Evolutionary conservation across 164 flowering plant genomes (phyloP).

Genomic region (Piper betle): DNA sequence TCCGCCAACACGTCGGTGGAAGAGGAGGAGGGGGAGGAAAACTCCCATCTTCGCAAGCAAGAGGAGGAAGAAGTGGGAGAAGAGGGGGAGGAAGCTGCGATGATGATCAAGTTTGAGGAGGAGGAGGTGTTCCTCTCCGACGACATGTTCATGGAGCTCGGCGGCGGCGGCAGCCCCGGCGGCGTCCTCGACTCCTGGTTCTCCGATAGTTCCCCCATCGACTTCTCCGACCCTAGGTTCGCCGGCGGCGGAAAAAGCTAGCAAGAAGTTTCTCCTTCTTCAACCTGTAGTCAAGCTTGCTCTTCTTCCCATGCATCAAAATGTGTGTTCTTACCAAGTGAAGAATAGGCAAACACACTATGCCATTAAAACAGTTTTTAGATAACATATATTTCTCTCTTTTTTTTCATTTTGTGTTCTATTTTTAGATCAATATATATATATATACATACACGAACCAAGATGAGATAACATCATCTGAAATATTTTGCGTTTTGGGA

Average conservation of each 20-base stretch:
- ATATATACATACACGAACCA: too few species aligned
- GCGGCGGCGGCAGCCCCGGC: slow-evolving; percentile 13
- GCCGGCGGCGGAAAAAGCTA: slow-evolving; percentile 22
- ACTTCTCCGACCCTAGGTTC: slow-evolving; percentile 31
- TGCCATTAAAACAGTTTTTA: too few species aligned
- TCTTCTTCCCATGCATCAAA: too few species aligned
- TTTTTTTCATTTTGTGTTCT: too few species aligned
- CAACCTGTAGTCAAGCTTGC: too few species aligned
- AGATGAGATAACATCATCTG: too few species aligned
- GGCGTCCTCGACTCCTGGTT: slow-evolving; percentile 25
- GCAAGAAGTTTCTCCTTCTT: not conserved
- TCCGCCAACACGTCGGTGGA: slow-evolving; percentile 8
- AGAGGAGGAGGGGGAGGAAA: not conserved
- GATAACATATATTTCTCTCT: too few species aligned
- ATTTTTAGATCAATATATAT: too few species aligned
- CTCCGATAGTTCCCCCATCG: slow-evolving; percentile 15
- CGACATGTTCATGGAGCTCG: slow-evolving; percentile 50
- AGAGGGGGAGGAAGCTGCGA: slow-evolving; percentile 21
- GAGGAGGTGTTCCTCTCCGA: too few species aligned
- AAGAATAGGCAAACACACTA: too few species aligned
- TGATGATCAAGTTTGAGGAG: slow-evolving; percentile 17
- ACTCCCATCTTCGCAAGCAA: slow-evolving; percentile 12
- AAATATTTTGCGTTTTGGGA: too few species aligned
- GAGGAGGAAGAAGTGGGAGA: slow-evolving; percentile 16
- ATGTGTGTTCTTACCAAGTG: too few species aligned